Conservation (phyloP, 495 filamentous ascomycete genomes). For the Neurospora intermedia region DNA sequence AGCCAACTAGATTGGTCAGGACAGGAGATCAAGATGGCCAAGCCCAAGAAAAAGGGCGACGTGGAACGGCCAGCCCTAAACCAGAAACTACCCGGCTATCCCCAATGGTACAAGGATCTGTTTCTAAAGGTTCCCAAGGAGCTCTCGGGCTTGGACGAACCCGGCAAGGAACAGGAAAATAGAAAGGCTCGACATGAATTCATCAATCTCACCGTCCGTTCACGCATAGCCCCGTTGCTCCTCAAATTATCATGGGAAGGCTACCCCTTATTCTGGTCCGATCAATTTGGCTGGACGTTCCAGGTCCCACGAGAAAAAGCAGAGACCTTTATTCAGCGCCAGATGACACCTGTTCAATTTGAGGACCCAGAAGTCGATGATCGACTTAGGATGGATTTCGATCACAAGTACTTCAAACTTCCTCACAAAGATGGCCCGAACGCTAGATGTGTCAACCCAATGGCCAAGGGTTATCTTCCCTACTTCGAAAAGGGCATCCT, state of each 20-base stretch:
- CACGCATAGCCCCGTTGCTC: constrained; percentile 77
- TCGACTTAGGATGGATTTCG: constrained; percentile 32
- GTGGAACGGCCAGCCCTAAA: constrained; percentile 64
- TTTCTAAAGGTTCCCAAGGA: constrained; percentile 44
- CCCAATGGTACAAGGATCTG: constrained; percentile 90
- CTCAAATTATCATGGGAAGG: constrained; percentile 83
- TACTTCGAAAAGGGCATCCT: constrained; percentile 88
- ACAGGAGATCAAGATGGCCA: constrained; percentile 82
- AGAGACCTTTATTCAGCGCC: constrained; percentile 54
- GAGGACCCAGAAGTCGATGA: constrained; percentile 29
- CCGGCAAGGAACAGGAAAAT: constrained; percentile 2
- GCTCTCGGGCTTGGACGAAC: constrained; percentile 19
- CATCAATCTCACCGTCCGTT: constrained; percentile 76
- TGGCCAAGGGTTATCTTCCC: constrained; percentile 79
- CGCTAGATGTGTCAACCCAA: constrained; percentile 70
- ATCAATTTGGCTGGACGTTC: constrained; percentile 88
- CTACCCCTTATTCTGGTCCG: constrained; percentile 83
- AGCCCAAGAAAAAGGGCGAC: constrained; percentile 77
- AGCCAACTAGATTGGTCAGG: constrained; percentile 90
- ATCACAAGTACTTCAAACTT: constrained; percentile 75
- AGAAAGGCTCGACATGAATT: background rate
- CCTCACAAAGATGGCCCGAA: constrained; percentile 91
- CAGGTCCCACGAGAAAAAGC: constrained; percentile 56
- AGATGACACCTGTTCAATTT: constrained; percentile 65
- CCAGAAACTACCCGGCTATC: constrained; percentile 92